Base-by-base conservation (phyloP, 2,329 filamentous ascomycete species). In the Sporothrix curviconia region DNA sequence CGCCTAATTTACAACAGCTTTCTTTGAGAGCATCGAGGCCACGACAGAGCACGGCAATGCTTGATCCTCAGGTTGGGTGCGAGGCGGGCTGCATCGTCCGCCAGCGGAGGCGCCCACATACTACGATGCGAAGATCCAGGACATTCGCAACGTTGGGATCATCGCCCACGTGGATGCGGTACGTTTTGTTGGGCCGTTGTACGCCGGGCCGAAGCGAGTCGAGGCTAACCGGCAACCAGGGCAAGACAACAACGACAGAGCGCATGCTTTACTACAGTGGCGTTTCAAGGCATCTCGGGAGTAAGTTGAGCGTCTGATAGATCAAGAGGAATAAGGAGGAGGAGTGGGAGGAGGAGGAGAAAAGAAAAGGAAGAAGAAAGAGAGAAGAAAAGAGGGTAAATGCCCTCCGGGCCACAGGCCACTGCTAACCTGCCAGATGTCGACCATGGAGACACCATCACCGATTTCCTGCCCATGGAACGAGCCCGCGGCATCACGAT, bases 261-360 rank as follows among this genome's bases (percentile, higher is more conserved):
- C 91, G 94, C 59, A 97, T 97, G 92, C 87, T 99, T 67, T 97
- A 91, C 69, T 96, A 96, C 68, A 95, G 90, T 69, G 92, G 94
- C 50, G 85, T 92, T 61, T 95, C 92, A 9, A 81, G 89, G 63
- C 81, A 92, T 70, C 84, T 96, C 67, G 94, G 94, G 74, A 80
- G 80, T 81, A 67, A 49, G 78, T 70, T 4, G 28, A 8, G 17
- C 25, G 14, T 17, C n/a, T n/a, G n/a, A n/a, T n/a, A n/a, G n/a
- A n/a, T n/a, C n/a, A n/a, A n/a, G n/a, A n/a, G n/a, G n/a, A n/a
- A n/a, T n/a, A n/a, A n/a, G n/a, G n/a, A n/a, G n/a, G n/a, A n/a
- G n/a, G n/a, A n/a, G n/a, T n/a, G n/a, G n/a, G n/a, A n/a, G n/a
- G n/a, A n/a, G n/a, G n/a, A n/a, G n/a, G n/a, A n/a, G n/a, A n/a